Evolutionary conservation across 305 asterid genomes (phyloP).

Genomic region (Fraxinus angustifolia): DNA sequence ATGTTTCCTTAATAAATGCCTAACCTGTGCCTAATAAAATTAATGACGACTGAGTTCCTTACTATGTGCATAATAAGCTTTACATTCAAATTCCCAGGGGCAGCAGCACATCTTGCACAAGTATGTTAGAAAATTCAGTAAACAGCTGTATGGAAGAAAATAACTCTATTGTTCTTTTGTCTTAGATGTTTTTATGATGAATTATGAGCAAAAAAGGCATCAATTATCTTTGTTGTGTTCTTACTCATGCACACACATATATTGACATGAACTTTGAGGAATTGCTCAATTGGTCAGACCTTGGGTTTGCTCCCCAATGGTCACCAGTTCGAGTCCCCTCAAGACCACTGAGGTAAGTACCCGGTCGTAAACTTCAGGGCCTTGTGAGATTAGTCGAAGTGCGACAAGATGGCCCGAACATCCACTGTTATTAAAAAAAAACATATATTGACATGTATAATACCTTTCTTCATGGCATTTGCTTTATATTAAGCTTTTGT

Average conservation of each 20-base stretch:
- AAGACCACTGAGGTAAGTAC: too few relatives aligned
- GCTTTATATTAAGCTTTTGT: conserved; percentile 13
- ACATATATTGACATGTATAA: neutral
- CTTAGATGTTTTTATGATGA: neutral
- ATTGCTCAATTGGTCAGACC: too few relatives aligned
- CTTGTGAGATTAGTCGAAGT: too few relatives aligned
- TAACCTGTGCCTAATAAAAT: neutral
- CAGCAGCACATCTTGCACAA: neutral
- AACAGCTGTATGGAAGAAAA: neutral
- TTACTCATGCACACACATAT: neutral
- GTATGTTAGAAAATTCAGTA: neutral
- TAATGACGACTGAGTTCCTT: neutral
- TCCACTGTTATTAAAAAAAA: too few relatives aligned
- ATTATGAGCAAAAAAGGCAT: neutral
- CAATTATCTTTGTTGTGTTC: neutral
- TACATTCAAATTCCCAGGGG: neutral
- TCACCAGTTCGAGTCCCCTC: too few relatives aligned
- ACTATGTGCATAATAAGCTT: neutral
- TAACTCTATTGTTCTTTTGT: neutral
- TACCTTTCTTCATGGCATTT: neutral
- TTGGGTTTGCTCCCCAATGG: too few relatives aligned
- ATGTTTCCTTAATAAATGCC: neutral
- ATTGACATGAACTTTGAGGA: too few relatives aligned
- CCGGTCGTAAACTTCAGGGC: too few relatives aligned
- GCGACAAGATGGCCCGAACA: too few relatives aligned